These are phyloP conservation scores for Vinca major DNA, from an alignment of 305 asterid genomes.

Conservation along the genomic window DNA sequence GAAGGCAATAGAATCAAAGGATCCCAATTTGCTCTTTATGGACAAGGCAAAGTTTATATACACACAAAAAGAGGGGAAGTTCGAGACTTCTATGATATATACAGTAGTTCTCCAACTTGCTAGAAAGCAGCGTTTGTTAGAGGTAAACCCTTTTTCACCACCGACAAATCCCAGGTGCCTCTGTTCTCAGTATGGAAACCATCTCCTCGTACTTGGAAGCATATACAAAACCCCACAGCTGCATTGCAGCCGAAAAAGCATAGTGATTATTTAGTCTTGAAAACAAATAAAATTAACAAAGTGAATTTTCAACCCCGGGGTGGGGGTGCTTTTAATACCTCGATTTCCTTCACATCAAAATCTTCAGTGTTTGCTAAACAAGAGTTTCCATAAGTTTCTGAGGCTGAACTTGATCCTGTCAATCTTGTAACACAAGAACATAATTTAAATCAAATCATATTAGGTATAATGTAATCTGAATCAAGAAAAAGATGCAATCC, in stretches of 20 bases:
- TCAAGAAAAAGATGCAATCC: no score
- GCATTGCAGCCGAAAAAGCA: constrained; percentile 11
- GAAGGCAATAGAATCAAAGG: not conserved
- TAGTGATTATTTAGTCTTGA: not conserved
- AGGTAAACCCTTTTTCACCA: constrained; percentile 14
- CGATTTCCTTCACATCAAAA: constrained; percentile 76
- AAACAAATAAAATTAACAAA: not conserved
- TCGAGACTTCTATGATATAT: not conserved
- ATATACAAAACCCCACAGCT: constrained; percentile 90
- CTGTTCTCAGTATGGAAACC: constrained; percentile 47
- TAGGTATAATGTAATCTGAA: not conserved
- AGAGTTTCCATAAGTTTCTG: constrained; percentile 83
- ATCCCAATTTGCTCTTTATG: not conserved
- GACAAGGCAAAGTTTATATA: constrained; percentile 1
- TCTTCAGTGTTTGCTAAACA: constrained; percentile 58
- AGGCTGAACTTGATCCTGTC: constrained; percentile 77
- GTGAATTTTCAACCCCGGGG: not conserved
- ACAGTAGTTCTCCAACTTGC: constrained; percentile 5
- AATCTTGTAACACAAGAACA: constrained; percentile 29
- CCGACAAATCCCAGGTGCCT: constrained; percentile 68
- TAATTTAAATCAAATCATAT: not conserved
- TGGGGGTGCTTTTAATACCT: constrained; percentile 37
- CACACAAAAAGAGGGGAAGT: not conserved
- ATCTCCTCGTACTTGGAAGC: constrained; percentile 76
- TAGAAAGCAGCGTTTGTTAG: not conserved